Evolutionary conservation across 257 asterid genomes (phyloP).

Genomic region (Paraleonurus japonicus): DNA sequence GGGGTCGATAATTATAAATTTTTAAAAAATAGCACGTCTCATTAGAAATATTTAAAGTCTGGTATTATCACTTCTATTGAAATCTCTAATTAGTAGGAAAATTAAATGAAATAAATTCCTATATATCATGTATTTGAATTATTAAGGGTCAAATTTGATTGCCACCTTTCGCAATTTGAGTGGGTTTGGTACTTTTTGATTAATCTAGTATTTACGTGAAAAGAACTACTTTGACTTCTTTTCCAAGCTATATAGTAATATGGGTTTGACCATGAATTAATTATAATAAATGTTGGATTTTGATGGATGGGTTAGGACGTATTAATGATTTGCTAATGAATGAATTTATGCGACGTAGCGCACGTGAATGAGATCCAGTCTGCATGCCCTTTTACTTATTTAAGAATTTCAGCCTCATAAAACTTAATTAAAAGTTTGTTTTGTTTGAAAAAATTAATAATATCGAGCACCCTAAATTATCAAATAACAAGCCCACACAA

Average conservation of each 20-base stretch:
- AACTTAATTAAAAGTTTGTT: neutral
- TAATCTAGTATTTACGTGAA: neutral
- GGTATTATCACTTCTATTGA: neutral
- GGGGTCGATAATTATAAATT: too few species aligned
- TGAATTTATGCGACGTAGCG: neutral
- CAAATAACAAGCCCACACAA: too few species aligned
- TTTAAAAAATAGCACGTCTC: too few species aligned
- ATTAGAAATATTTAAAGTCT: neutral
- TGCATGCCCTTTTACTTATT: slow-evolving; percentile 2
- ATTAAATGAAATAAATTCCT: neutral
- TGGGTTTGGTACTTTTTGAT: slow-evolving; percentile 32
- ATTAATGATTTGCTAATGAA: slow-evolving; percentile 15
- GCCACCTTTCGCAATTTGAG: slow-evolving; percentile 11
- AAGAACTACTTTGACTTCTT: slow-evolving; percentile 31
- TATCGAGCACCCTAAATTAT: too few species aligned
- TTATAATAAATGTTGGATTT: neutral
- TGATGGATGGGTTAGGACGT: neutral
- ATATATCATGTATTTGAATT: neutral
- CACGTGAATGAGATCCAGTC: slow-evolving; percentile 36
- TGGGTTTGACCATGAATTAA: slow-evolving; percentile 27
- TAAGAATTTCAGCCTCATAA: neutral
- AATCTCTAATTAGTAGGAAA: neutral
- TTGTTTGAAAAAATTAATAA: too few species aligned
- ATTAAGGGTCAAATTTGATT: slow-evolving; percentile 21
- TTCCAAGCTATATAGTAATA: neutral